A percentile compares a stretch with the other conserved stretches of the same genome.
Conservation (phyloP, 1,284 basidiomycete genomes). For the Meripilus lineatus region DNA sequence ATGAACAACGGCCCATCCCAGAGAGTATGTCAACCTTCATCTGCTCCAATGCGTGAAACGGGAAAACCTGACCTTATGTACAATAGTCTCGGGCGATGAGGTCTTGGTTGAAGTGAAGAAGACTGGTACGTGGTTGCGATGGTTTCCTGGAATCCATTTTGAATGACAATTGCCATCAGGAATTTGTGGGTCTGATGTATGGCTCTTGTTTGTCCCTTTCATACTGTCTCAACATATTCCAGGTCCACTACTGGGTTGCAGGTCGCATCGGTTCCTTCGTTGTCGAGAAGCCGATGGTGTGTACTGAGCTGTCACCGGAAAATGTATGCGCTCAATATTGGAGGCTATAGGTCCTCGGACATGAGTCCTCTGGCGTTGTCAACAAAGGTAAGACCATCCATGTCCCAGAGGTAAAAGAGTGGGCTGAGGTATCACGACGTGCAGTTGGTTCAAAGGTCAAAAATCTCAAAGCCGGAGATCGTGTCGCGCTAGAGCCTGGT, state of each 20-base stretch:
- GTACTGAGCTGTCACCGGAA: conserved; percentile 15
- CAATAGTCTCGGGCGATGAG: conserved; percentile 65
- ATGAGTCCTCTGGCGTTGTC: conserved; percentile 58
- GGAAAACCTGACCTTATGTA: conserved; percentile 7
- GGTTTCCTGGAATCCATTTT: conserved; percentile 3
- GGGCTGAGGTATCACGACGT: neutral
- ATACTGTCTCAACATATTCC: conserved; percentile 11
- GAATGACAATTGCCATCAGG: conserved; percentile 38
- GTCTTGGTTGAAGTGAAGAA: conserved; percentile 91
- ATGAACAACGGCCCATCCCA: conserved; percentile 77
- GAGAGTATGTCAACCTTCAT: conserved; percentile 41
- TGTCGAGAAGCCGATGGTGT: conserved; percentile 73
- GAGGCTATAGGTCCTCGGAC: conserved; percentile 49
- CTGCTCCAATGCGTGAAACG: conserved; percentile 6
- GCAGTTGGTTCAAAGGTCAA: conserved; percentile 70
- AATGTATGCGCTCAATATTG: conserved; percentile 3
- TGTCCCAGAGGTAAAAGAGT: too few species aligned
- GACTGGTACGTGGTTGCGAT: conserved; percentile 54
- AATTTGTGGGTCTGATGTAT: conserved; percentile 87
- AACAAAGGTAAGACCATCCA: conserved; percentile 45
- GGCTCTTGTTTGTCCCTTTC: conserved; percentile 7
- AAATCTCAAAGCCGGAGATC: conserved; percentile 75
- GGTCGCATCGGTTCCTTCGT: conserved; percentile 79
- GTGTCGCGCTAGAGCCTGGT: conserved; percentile 85
- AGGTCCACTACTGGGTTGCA: conserved; percentile 75